Percentiles rank a stretch among this genome's conserved stretches.
Conservation (phyloP, 345 rosid species). For the Raphanus raphanistrum region DNA sequence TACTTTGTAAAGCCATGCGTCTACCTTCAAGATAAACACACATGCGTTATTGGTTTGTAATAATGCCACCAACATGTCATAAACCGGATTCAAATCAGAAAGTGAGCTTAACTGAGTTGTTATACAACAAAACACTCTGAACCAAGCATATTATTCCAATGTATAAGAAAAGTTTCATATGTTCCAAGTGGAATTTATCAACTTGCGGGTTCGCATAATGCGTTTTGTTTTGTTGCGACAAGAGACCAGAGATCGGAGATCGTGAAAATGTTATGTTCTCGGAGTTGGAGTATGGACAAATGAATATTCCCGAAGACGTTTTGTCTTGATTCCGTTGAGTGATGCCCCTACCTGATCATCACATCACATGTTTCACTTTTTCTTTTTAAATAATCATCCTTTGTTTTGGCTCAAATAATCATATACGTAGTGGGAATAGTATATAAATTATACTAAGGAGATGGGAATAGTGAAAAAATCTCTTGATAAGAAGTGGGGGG, state of each 20-base stretch:
- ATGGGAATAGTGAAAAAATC: constrained; percentile 10
- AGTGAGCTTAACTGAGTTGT: neutral
- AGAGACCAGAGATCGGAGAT: constrained; percentile 9
- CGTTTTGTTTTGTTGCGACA: constrained; percentile 17
- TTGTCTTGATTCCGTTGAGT: constrained; percentile 23
- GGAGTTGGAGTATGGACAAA: constrained; percentile 33
- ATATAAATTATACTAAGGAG: neutral
- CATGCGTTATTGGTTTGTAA: neutral
- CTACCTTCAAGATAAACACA: neutral
- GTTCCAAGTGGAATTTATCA: constrained; percentile 1
- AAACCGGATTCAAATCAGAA: neutral
- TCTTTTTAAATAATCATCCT: neutral
- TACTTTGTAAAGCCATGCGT: constrained; percentile 25
- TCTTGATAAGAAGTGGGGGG: constrained; percentile 19
- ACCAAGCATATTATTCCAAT: neutral
- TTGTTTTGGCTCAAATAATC: neutral
- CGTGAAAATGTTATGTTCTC: constrained; percentile 26
- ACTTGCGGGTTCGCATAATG: constrained; percentile 8
- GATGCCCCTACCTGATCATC: constrained; percentile 35
- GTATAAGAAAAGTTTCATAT: neutral
- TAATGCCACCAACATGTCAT: neutral
- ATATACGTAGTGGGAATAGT: constrained; percentile 11
- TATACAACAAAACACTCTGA: neutral
- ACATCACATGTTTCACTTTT: constrained; percentile 35
- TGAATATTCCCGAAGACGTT: constrained; percentile 36